A percentile compares a stretch with the other conserved stretches of the same genome.
Evolutionary conservation across 2,329 filamentous ascomycete species (phyloP).

Genomic region (Knoxdaviesia capensis): DNA sequence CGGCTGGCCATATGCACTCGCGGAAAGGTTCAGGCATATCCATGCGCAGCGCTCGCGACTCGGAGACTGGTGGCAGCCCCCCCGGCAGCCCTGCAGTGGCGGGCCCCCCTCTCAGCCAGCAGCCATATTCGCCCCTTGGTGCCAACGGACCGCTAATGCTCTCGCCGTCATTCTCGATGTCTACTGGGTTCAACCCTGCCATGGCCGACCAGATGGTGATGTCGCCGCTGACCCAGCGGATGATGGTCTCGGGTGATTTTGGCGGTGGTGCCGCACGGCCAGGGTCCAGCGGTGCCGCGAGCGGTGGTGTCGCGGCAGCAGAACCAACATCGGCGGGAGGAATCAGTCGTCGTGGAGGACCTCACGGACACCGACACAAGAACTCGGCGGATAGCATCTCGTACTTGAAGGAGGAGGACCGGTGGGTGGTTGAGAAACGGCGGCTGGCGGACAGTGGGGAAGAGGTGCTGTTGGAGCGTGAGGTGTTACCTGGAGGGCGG

Average conservation of each 20-base stretch:
- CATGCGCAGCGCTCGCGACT: slow-evolving; percentile 21
- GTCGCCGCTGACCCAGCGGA: slow-evolving; percentile 1
- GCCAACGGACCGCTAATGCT: slow-evolving; percentile 9
- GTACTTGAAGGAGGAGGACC: slow-evolving; percentile 43
- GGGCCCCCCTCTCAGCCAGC: no score
- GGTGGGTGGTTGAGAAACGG: slow-evolving; percentile 52
- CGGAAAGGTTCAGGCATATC: slow-evolving; percentile 31
- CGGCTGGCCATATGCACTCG: slow-evolving; percentile 11
- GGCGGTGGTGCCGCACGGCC: not conserved
- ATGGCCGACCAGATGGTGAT: slow-evolving; percentile 5
- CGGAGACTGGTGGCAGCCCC: slow-evolving; percentile 21
- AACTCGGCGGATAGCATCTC: slow-evolving; percentile 48
- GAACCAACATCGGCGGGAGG: not conserved
- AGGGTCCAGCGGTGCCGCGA: not conserved
- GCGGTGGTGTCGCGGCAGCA: not conserved
- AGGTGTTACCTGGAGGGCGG: slow-evolving; percentile 37
- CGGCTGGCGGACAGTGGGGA: slow-evolving; percentile 45
- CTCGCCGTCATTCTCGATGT: slow-evolving; percentile 12
- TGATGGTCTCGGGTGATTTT: not conserved
- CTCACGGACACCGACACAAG: slow-evolving; percentile 26
- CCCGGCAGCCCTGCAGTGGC: slow-evolving; percentile 30
- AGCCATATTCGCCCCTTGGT: no score
- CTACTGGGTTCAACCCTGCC: slow-evolving; percentile 6
- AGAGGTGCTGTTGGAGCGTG: slow-evolving; percentile 42
- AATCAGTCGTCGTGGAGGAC: not conserved